Percentiles rank a stretch among this genome's conserved stretches.
Evolutionary conservation across 129 eudicot genomes (phyloP).

Genomic region (Helianthus tuberosus): DNA sequence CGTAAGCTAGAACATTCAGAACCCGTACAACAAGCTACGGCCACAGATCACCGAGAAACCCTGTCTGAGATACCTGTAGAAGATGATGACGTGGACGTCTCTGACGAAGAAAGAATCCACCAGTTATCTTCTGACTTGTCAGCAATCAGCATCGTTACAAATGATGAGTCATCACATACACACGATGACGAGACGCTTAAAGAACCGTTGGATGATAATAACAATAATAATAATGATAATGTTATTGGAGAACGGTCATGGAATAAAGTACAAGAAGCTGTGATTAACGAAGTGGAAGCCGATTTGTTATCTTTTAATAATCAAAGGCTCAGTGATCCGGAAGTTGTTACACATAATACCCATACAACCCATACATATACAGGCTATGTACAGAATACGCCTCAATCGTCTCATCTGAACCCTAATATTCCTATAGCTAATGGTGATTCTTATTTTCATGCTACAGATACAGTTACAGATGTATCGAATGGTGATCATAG

Average conservation of each 20-base stretch:
- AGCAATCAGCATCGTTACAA: constrained; percentile 39
- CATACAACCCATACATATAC: constrained; percentile 1
- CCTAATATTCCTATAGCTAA: constrained; percentile 29
- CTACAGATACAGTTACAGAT: constrained; percentile 24
- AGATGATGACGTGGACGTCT: constrained; percentile 9
- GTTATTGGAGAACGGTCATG: constrained; percentile 36
- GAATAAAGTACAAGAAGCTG: constrained; percentile 33
- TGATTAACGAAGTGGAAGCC: constrained; percentile 52
- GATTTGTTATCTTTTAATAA: constrained; percentile 67
- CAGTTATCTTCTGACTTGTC: constrained; percentile 51
- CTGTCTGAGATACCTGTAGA: constrained; percentile 31
- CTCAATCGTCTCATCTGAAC: constrained; percentile 46
- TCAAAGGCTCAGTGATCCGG: constrained; percentile 78
- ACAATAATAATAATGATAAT: background rate
- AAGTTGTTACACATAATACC: constrained; percentile 37
- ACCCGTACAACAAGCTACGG: constrained; percentile 38
- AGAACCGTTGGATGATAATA: constrained; percentile 41
- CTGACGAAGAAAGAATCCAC: constrained; percentile 32
- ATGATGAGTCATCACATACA: constrained; percentile 33
- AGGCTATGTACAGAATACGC: constrained; percentile 38
- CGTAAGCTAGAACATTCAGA: constrained; percentile 44
- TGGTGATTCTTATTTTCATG: constrained; percentile 27
- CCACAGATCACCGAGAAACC: constrained; percentile 29
- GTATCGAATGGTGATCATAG: constrained; percentile 29
- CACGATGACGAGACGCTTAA: constrained; percentile 32